Conservation (phyloP, 371 early-diverging fungal species). For the Lichtheimia corymbifera region DNA sequence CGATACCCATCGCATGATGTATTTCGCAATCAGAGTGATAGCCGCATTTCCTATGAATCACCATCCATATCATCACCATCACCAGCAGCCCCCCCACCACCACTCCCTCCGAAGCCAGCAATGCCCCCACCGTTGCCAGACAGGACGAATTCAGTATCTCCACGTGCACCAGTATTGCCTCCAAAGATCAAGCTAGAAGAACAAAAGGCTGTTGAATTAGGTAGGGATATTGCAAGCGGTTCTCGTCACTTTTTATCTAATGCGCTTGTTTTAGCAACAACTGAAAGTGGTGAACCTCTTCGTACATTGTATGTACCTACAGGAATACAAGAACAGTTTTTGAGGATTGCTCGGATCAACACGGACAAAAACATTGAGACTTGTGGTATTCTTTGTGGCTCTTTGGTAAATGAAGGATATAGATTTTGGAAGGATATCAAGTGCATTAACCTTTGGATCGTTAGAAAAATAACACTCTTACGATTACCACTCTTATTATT, state of each 20-base stretch:
- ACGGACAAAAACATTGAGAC: slow-evolving; percentile 86
- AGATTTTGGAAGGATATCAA: not conserved
- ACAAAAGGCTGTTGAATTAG: not conserved
- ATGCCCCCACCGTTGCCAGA: slow-evolving; percentile 2
- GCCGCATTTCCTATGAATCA: slow-evolving; percentile 3
- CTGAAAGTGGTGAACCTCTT: slow-evolving; percentile 67
- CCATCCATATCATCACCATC: not conserved
- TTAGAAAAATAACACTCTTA: slow-evolving; percentile 67
- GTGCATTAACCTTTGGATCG: not conserved
- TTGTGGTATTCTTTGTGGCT: slow-evolving; percentile 88
- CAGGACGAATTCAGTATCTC: not conserved
- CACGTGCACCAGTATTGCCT: slow-evolving; percentile 29
- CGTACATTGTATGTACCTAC: slow-evolving; percentile 70
- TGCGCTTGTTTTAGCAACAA: slow-evolving; percentile 25
- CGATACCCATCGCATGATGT: not conserved
- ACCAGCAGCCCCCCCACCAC: slow-evolving; percentile 4
- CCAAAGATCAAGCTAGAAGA: slow-evolving; percentile 28
- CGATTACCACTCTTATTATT: slow-evolving; percentile 80
- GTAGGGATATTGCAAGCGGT: not conserved
- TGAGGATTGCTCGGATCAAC: slow-evolving; percentile 75
- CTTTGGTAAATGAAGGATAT: slow-evolving; percentile 44
- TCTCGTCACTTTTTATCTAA: not conserved
- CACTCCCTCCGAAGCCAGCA: slow-evolving; percentile 16
- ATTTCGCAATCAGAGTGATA: slow-evolving; percentile 32
- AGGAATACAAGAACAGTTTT: slow-evolving; percentile 63